These are phyloP conservation scores for Salvia hispanica DNA, from an alignment of 257 asterid genomes.

Conservation along the genomic window DNA sequence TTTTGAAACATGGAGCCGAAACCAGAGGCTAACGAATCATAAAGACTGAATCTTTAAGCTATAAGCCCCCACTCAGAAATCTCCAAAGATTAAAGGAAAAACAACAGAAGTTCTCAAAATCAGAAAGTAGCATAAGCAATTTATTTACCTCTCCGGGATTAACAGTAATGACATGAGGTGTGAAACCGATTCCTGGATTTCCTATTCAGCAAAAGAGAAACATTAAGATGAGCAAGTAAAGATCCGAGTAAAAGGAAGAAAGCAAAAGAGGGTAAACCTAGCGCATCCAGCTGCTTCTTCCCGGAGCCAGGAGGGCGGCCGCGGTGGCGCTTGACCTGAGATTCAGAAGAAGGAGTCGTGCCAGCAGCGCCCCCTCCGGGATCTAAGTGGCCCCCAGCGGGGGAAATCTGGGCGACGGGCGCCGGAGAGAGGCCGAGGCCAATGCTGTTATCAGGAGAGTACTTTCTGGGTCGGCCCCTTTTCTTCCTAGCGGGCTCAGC, in stretches of 20 bases:
- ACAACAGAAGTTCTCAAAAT: neutral
- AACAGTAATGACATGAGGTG: conserved; percentile 49
- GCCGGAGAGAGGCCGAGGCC: conserved; percentile 73
- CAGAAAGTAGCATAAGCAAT: neutral
- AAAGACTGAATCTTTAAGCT: neutral
- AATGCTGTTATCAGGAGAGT: conserved; percentile 54
- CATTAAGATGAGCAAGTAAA: conserved; percentile 7
- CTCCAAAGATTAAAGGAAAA: neutral
- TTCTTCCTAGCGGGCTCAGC: conserved; percentile 70
- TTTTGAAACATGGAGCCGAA: neutral
- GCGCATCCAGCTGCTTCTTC: conserved; percentile 33
- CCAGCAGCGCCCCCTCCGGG: conserved; percentile 5
- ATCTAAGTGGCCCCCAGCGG: no score
- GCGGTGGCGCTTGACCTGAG: neutral
- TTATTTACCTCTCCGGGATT: conserved; percentile 47
- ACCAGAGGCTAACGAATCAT: no score
- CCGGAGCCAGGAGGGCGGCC: no score
- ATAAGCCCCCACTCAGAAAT: neutral
- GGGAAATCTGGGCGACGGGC: conserved; percentile 16
- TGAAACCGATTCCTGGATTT: conserved; percentile 50
- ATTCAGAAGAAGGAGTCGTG: conserved; percentile 36
- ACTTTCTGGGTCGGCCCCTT: conserved; percentile 83
- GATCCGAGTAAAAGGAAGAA: neutral
- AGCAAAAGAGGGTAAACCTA: conserved; percentile 33
- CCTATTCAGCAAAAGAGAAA: conserved; percentile 36